Evolutionary conservation across 331 rosid genomes (phyloP).

Genomic region (Erythrophleum ivorense): DNA sequence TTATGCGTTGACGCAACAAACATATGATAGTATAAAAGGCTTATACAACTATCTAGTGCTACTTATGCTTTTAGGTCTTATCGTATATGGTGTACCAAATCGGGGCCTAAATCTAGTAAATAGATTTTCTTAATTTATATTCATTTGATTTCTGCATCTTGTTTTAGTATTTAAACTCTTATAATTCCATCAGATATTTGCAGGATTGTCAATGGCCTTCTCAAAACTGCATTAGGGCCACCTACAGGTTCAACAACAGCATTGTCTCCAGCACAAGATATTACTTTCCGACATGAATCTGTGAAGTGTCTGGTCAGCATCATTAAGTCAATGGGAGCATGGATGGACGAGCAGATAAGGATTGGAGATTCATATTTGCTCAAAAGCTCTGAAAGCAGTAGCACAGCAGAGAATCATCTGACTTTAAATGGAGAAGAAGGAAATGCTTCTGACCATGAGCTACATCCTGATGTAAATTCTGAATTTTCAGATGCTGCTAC

Average conservation of each 20-base stretch:
- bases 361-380: constrained; percentile 64
- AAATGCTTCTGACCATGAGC: constrained; percentile 73
- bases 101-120: constrained; percentile 20
- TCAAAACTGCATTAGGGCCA: constrained; percentile 98
- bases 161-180: constrained; percentile 72
- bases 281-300: constrained; percentile 93
- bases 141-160: constrained; percentile 44
- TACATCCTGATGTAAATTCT: constrained; percentile 75
- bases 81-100: not conserved
- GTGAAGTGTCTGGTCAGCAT: constrained; percentile 93
- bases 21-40: not conserved
- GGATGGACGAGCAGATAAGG: constrained; percentile 95
- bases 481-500: constrained; percentile 90
- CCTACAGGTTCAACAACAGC: constrained; percentile 93
- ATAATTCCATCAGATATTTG: constrained; percentile 83
- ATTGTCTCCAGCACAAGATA: constrained; percentile 90
- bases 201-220: constrained; percentile 99
- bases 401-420: constrained; percentile 57
- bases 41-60: not conserved
- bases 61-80: not conserved
- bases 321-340: constrained; percentile 93
- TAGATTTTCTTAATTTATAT: constrained; percentile 14
- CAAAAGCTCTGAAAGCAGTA: constrained; percentile 66
- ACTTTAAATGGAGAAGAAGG: constrained; percentile 79
- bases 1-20: not conserved